Percentiles rank a stretch among this genome's conserved stretches.
These are phyloP conservation scores for Pilaira anomala DNA, from an alignment of 192 early-diverging fungal genomes.

Conservation along the genomic window DNA sequence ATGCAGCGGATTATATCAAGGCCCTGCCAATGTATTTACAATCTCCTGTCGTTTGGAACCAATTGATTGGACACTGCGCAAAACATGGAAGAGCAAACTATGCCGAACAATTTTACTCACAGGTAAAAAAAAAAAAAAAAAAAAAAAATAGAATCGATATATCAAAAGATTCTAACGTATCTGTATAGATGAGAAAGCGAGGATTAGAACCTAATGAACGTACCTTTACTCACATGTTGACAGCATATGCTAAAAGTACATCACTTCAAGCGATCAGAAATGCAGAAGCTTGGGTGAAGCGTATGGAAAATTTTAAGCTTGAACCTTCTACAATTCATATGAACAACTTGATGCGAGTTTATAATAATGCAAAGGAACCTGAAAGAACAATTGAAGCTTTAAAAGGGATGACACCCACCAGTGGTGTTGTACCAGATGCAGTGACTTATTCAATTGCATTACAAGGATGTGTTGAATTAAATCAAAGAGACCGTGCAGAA, in stretches of 20 bases:
- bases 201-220: constrained; percentile 9
- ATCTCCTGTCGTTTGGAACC: not conserved
- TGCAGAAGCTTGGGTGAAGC: constrained; percentile 6
- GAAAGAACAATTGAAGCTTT: not conserved
- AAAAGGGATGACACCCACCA: not conserved
- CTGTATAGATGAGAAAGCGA: constrained; percentile 13
- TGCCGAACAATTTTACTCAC: constrained; percentile 10
- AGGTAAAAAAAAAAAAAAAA: not conserved
- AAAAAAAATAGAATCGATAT: too few species aligned
- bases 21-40: constrained; percentile 8
- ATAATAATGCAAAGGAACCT: not conserved
- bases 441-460: constrained; percentile 9
- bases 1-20: not conserved
- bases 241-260: constrained; percentile 4
- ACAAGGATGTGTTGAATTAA: not conserved
- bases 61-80: constrained; percentile 7
- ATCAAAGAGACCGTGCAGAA: not conserved
- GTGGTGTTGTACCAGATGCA: not conserved
- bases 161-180: not conserved
- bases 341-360: constrained; percentile 3
- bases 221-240: constrained; percentile 6
- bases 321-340: constrained; percentile 8
- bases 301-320: constrained; percentile 1
- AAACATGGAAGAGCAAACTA: constrained; percentile 5
- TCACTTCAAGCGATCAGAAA: not conserved